Evolutionary conservation across 73 alveolate genomes (phyloP).

Genomic region (Symbiodinium natans): DNA sequence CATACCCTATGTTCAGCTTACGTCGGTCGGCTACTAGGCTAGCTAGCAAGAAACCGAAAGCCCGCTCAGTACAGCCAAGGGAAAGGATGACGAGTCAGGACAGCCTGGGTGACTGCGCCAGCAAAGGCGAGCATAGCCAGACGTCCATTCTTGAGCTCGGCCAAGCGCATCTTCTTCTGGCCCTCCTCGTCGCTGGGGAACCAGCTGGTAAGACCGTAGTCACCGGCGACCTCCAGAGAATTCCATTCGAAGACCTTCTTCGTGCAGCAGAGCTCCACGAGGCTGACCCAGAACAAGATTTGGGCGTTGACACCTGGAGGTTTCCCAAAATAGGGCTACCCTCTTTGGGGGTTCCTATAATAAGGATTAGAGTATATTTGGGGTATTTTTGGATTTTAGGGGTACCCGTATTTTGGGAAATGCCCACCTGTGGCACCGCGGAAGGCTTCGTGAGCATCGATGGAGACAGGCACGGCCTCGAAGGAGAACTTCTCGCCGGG

Average conservation of each 20-base stretch:
- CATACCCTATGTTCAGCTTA: no score
- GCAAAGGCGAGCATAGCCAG: conserved; percentile 81
- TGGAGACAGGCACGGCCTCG: conserved; percentile 91
- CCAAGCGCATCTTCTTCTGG: conserved; percentile 93
- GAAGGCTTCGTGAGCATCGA: conserved; percentile 87
- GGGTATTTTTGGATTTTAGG: no score
- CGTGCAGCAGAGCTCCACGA: conserved; percentile 90
- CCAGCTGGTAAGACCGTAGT: conserved; percentile 66
- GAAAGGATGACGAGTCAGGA: conserved; percentile 59
- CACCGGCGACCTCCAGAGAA: conserved; percentile 90
- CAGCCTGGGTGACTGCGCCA: conserved; percentile 88
- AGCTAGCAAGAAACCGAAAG: no score
- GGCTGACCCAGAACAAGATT: conserved; percentile 73
- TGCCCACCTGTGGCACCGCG: conserved; percentile 56
- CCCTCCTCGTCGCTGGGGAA: conserved; percentile 93
- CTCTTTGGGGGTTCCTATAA: no score
- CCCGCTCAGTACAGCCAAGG: conserved; percentile 88
- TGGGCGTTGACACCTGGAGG: not conserved
- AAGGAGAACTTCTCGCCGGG: conserved; percentile 90
- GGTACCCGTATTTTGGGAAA: no score
- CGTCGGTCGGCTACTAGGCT: no score
- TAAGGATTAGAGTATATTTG: no score
- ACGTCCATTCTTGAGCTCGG: conserved; percentile 94
- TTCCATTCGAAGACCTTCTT: conserved; percentile 93
- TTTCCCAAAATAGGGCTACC: no score